Base-by-base conservation (phyloP, 495 filamentous ascomycete species). In the Astrothelium subdiscretum region DNA sequence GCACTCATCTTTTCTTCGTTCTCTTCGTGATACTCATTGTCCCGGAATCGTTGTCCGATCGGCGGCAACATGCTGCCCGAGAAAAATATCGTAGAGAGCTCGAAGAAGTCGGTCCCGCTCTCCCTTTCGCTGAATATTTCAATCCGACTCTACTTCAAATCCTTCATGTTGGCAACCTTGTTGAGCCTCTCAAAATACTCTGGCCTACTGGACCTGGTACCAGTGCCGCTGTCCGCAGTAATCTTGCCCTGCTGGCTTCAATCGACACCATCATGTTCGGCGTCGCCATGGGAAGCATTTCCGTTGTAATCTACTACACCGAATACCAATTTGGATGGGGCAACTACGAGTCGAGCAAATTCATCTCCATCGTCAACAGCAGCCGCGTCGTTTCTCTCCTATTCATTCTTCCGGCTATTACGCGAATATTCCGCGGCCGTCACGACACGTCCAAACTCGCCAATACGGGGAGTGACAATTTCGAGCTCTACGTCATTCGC, bases 251-350 rank as follows among this genome's bases (percentile, higher is more conserved):
- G 3, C 78, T 98, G 15, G 87, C 91, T 6, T 78, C 85, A 12
- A 83, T 92, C 59, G 94, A 97, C 69, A 86, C 83, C 5, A 82
- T 84, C 38, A 79, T 90, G 32, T 87, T 97, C 65, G 85, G 90
- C 20, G 79, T 95, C 0, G 86, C 87, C 12, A 87, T 97, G 80
- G 90, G 94, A 58, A 79, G 84, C 1, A 82, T 89, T 43, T 85
- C 85, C 13, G 81, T 96, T 27, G 79, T 91, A 54, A 78, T 96
- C 60, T 78, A 92, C 58, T 98, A 97, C 71, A 80, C 85, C 13
- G 84, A 88, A 59, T 85, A 79, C 68, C 80, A 84, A 70, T 97
- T 97, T 71, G 77, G 77, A 20, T 98, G 94, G 94, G 79, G 81
- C 32, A 90, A 84, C 44, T 80, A 86, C 52, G 85, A 96, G 70